Evolutionary conservation across 2,329 filamentous ascomycete genomes (phyloP), one percentile per base, ranked within the genome.

Genomic region (Dryadomyces sulphureus): DNA sequence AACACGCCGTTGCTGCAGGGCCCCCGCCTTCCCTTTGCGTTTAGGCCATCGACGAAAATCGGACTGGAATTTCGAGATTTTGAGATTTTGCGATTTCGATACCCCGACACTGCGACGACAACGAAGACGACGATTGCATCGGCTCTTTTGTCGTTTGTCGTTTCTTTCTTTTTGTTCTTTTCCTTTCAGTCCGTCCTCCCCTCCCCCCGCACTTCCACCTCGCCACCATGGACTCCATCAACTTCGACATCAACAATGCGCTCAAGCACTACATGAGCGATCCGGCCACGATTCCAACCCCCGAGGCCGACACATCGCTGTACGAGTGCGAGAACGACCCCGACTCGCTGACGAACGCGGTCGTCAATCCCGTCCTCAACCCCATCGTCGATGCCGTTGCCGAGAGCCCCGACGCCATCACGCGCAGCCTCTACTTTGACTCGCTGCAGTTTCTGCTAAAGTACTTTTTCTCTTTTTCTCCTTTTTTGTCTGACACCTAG

Each of bases 221-320:
- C 51, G 49, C 54, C 57, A 82, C 53, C 61, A 82, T 82, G 79
- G 82, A 71, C 58, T 84, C 84, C 68, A 75, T 88, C 61, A 75
- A 81, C 59, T 98, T 98, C 67, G 86, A 96, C 63, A 86, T 98
- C 65, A 94, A 95, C 63, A 84, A 94, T 69, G 87, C 88, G 54
- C 82, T 96, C 63, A 95, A 94, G 72, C 77, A 86, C 62, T 98
- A 95, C 66, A 85, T 95, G 75, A 93, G 87, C 65, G 90, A 96
- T 62, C 90, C 92, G 8, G 71, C 79, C 40, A 76, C 78, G 35
- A 84, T 96, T 47, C 71, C 83, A 7, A 95, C 89, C 2, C 81
- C 84, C 38, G 90, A 96, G 62, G 92, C 89, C 47, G 84, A 92
- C 55, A 65, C 79, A 39, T 77, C 83, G 49, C 77, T 98, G 19